These are phyloP conservation scores for Tolypocladium cylindrosporum DNA, from an alignment of 2,329 filamentous ascomycete genomes.

Conservation along the genomic window DNA sequence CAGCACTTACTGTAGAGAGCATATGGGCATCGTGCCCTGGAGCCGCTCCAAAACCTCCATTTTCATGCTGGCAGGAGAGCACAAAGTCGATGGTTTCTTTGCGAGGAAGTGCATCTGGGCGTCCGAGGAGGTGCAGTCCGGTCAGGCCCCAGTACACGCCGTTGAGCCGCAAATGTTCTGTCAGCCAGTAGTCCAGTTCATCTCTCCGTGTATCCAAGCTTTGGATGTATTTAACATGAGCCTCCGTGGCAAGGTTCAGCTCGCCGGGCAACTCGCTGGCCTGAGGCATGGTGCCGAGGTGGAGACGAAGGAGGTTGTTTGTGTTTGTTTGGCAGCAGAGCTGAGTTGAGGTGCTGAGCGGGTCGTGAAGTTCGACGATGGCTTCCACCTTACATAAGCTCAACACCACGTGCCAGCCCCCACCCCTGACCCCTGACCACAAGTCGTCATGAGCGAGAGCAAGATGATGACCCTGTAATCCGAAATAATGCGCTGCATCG, in stretches of 20 bases:
- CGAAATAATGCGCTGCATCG: no score
- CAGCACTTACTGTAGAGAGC: constrained; percentile 88
- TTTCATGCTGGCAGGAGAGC: constrained; percentile 84
- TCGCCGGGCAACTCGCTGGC: constrained; percentile 20
- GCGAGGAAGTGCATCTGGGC: constrained; percentile 71
- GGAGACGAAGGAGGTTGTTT: not conserved
- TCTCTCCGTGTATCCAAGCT: constrained; percentile 85
- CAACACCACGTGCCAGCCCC: not conserved
- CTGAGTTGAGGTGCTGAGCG: not conserved
- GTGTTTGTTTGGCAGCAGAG: not conserved
- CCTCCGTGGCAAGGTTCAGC: constrained; percentile 37
- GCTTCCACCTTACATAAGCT: not conserved
- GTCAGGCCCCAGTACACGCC: constrained; percentile 95
- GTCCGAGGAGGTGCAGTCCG: constrained; percentile 73
- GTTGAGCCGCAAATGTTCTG: constrained; percentile 89
- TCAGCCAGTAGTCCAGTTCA: constrained; percentile 96
- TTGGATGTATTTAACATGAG: constrained; percentile 87
- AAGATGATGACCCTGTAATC: no score
- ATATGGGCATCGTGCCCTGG: constrained; percentile 94
- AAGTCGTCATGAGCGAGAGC: no score
- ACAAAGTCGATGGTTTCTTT: constrained; percentile 82
- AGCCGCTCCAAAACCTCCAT: constrained; percentile 86
- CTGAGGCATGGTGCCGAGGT: constrained; percentile 17
- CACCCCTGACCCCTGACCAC: no score
- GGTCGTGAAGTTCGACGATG: not conserved